phyloP scores from a whole-genome alignment of 2,329 filamentous ascomycete genomes.

The Teratosphaeria destructans region DNA sequence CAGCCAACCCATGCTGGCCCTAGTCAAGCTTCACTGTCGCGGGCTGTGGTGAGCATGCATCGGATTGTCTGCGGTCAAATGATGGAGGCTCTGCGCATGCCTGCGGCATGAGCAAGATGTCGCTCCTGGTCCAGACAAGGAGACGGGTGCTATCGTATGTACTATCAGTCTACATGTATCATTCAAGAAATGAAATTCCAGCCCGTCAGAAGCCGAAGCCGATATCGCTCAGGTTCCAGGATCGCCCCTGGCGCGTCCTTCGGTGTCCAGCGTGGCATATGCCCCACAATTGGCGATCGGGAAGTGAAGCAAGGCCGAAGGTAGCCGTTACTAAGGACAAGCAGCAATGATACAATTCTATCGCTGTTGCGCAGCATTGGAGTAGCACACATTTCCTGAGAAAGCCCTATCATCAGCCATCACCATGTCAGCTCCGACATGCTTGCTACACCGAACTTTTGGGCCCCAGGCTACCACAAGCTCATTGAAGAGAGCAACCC shows the following conservation, averaged over 20 bases:
- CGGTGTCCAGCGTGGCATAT: neutral
- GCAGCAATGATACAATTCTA: neutral
- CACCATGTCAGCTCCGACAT: neutral
- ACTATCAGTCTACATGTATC: neutral
- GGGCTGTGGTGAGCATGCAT: too few relatives aligned
- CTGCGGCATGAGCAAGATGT: neutral
- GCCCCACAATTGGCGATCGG: neutral
- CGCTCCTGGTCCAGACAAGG: neutral
- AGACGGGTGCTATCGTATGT: neutral
- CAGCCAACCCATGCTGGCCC: neutral
- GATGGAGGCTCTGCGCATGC: neutral
- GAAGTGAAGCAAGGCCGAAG: conserved; percentile 1
- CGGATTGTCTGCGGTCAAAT: neutral
- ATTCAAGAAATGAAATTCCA: neutral
- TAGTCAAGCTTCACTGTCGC: neutral
- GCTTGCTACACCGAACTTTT: neutral
- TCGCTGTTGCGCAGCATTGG: neutral
- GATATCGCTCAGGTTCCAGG: neutral
- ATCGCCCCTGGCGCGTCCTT: neutral
- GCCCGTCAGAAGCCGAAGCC: conserved; percentile 13
- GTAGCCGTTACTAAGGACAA: neutral
- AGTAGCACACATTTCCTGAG: neutral
- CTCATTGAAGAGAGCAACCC: neutral
- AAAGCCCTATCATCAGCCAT: neutral
- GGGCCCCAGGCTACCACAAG: neutral